Evolutionary conservation across 2,329 filamentous ascomycete genomes (phyloP).

Genomic region (Colletotrichum tanaceti): DNA sequence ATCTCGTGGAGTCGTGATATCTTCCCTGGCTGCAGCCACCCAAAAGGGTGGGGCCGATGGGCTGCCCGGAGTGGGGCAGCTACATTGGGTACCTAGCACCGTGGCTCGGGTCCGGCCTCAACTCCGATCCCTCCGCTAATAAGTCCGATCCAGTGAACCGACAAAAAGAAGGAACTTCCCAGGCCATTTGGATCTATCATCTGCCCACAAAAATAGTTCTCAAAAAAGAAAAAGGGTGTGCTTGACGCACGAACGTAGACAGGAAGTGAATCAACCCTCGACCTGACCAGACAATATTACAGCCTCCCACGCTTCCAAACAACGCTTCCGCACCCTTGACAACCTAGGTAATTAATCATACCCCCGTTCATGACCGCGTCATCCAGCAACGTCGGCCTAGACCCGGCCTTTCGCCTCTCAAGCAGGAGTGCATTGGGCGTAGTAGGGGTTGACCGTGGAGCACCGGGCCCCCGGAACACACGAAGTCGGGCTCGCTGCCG

Average conservation of each 20-base stretch:
- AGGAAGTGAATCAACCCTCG: not conserved
- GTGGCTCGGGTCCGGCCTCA: too few species aligned
- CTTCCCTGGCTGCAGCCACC: too few species aligned
- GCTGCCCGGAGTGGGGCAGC: too few species aligned
- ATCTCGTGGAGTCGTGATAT: too few species aligned
- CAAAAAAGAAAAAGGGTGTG: not conserved
- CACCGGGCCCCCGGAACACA: conserved; percentile 31
- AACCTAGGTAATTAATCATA: too few species aligned
- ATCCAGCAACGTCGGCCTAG: not conserved
- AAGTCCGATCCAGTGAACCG: too few species aligned
- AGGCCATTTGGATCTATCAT: too few species aligned
- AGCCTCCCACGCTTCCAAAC: not conserved
- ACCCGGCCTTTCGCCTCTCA: not conserved
- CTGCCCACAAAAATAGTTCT: too few species aligned
- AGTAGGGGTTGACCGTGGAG: conserved; percentile 22
- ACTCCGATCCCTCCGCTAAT: too few species aligned
- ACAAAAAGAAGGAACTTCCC: too few species aligned
- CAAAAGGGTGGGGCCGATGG: too few species aligned
- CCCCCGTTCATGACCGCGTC: not conserved
- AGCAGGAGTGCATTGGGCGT: conserved; percentile 29
- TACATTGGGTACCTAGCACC: too few species aligned
- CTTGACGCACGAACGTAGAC: not conserved
- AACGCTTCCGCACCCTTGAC: not conserved
- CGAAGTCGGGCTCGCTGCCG: conserved; percentile 1
- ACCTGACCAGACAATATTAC: not conserved